Evolutionary conservation across 1,284 basidiomycete genomes (phyloP), one percentile per base, ranked within the genome.

Genomic region (Puccinia horiana): DNA sequence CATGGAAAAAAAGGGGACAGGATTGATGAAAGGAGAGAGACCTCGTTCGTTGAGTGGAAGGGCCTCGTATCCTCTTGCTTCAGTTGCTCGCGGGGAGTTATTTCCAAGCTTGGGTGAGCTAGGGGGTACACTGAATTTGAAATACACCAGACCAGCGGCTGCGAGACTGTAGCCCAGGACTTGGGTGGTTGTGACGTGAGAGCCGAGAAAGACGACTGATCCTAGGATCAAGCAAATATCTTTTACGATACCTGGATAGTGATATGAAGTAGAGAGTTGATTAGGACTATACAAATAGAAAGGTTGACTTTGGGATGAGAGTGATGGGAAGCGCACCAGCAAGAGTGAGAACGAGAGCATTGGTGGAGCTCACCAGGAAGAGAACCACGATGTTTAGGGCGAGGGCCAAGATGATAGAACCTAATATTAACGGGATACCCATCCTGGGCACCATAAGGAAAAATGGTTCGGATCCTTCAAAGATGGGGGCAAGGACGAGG

Each of bases 331-430:
- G 47, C 65, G 47, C 35, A 79, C 77, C 77, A 26, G 77, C 52
- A 18, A 79, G 65, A 37, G 77, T 79, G 44, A 79, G 54, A 37
- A 79, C 49, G 37, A 79, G 65, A 14, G 77, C 77, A n/a, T 65
- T 79, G 42, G 77, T 79, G 20, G 63, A 79, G 65, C 77, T 79
- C 23, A 79, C 77, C 4, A 79, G 54, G 61, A 79, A 79, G 2
- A 79, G 26, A 35, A 79, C 77, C 26, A 56, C 77, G 40, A 79
- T 67, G 49, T 79, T 79, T 16, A 79, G 77, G 29, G 65, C 63
- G 63, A 79, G 63, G 32, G 77, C 77, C 14, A 79, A 49, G 23
- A 79, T 23, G 65, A 79, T 79, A 26, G 56, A 65, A 3, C 20
- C 63, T 26, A 70, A 14, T 44, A 79, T 54, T 1, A 79, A 20